Conservation (phyloP, 2,329 filamentous ascomycete genomes). For the Massarina eburnea region DNA sequence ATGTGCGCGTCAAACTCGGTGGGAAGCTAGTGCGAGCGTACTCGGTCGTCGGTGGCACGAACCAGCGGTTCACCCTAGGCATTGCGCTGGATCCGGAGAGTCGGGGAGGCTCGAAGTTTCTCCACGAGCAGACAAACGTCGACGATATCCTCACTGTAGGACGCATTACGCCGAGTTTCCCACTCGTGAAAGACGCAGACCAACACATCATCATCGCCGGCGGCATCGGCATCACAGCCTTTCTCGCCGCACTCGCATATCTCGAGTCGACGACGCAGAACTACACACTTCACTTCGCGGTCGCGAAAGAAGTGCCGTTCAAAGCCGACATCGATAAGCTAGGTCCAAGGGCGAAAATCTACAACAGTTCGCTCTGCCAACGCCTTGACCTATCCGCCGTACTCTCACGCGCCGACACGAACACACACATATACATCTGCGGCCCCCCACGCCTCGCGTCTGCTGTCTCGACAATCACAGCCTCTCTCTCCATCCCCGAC, state of each 20-base stretch:
- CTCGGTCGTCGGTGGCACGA: slow-evolving; percentile 58
- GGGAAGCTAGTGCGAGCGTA: slow-evolving; percentile 62
- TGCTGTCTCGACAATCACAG: slow-evolving; percentile 48
- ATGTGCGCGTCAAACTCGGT: slow-evolving; percentile 60
- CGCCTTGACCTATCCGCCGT: slow-evolving; percentile 56
- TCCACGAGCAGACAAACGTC: slow-evolving; percentile 53
- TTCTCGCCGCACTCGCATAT: slow-evolving; percentile 53
- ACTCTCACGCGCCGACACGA: slow-evolving; percentile 52
- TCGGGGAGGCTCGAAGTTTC: slow-evolving; percentile 62
- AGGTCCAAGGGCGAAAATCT: slow-evolving; percentile 50
- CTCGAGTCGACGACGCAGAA: slow-evolving; percentile 37
- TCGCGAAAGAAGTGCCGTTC: slow-evolving; percentile 59
- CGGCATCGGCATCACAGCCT: slow-evolving; percentile 68
- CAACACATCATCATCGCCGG: slow-evolving; percentile 65
- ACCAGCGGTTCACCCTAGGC: slow-evolving; percentile 58
- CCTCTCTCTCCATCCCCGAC: slow-evolving; percentile 47
- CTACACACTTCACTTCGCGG: slow-evolving; percentile 61
- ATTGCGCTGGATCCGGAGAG: slow-evolving; percentile 58
- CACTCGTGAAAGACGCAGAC: slow-evolving; percentile 51
- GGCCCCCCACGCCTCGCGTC: slow-evolving; percentile 62
- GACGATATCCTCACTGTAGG: slow-evolving; percentile 57
- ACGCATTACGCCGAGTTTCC: slow-evolving; percentile 54
- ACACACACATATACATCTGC: slow-evolving; percentile 63
- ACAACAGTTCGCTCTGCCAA: slow-evolving; percentile 55
- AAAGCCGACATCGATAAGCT: slow-evolving; percentile 49